Evolutionary conservation across 768 basidiomycete genomes (phyloP).

Genomic region (Candolleomyces aberdarensis): DNA sequence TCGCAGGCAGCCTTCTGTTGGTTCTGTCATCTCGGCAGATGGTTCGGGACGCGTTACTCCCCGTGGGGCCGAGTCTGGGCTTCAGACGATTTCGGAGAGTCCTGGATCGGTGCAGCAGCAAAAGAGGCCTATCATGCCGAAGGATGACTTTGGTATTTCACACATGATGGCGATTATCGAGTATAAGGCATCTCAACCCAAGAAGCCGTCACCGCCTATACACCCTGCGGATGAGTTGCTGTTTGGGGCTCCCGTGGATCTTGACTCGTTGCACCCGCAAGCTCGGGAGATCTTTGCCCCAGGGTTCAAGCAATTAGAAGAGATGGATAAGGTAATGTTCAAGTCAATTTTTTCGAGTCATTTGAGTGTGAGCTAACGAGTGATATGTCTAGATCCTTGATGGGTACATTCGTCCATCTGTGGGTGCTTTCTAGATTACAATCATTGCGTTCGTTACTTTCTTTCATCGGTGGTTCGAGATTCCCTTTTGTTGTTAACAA

Average conservation of each 20-base stretch:
- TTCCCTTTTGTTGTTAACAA: background rate
- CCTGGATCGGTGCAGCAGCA: constrained; percentile 33
- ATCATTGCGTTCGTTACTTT: background rate
- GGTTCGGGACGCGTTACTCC: constrained; percentile 48
- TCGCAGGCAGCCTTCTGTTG: constrained; percentile 61
- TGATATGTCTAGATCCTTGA: constrained; percentile 24
- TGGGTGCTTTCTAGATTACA: constrained; percentile 24
- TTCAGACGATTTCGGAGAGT: constrained; percentile 11
- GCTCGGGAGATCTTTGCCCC: constrained; percentile 69
- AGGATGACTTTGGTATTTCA: constrained; percentile 82
- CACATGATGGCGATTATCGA: constrained; percentile 91
- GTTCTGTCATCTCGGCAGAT: constrained; percentile 66
- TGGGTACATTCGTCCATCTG: constrained; percentile 27
- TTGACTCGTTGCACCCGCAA: constrained; percentile 64
- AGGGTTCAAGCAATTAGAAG: constrained; percentile 71
- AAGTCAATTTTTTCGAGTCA: constrained; percentile 6
- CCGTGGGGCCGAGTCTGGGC: constrained; percentile 13
- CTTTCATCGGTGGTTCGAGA: background rate
- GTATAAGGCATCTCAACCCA: constrained; percentile 44
- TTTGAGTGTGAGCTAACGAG: background rate
- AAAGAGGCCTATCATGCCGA: constrained; percentile 52
- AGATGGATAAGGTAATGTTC: constrained; percentile 67
- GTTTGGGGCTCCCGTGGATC: constrained; percentile 64
- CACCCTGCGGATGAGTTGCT: constrained; percentile 71
- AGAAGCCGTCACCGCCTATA: constrained; percentile 31